Evolutionary conservation across 805 yeast genomes (phyloP), one percentile per base, ranked within the genome.

Genomic region (Saccharomycopsis malanga): DNA sequence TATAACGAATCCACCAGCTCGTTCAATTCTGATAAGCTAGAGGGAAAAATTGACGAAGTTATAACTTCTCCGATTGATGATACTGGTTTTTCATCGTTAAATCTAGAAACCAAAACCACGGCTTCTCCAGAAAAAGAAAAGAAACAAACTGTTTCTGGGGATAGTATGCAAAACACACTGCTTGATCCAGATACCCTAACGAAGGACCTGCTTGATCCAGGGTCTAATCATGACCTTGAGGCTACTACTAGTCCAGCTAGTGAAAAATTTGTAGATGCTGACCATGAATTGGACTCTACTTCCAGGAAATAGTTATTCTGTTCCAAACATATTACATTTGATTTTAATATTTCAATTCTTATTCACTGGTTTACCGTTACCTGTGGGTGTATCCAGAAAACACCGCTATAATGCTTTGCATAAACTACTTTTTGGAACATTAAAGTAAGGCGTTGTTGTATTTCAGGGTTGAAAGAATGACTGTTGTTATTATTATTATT

Each of bases 41-140:
- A 48, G 20, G 39, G 44, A 6, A 48, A 39, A 27, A 40, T 48
- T 36, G 52, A 48, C 39, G 52, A 48, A 21, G 48, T 39, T 4
- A 34, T 39, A 22, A 40, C 23, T 34, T 27, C 45, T 34, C 17
- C 15, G 32, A 20, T 27, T 32, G 30, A 17, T 42, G 39, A 34
- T 27, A 27, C 7, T 9, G 12, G 7, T 27, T 9, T 7, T 9
- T 27, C 7, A 27, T 27, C 12, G 30, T 27, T 27, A 12, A 12
- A 27, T 27, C 7, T 7, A 12, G 30, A 27, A 27, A 12, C 30
- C 12, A 12, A 27, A 27, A 27, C 7, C 12, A 12, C 12, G 12
- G 12, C 7, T 9, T 9, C 30, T 9, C 7, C 30, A 27, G 30
- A 27, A 27, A 9, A 9, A 27, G 30, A 27, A 12, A 7, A 27